Evolutionary conservation across 208 protist genomes (phyloP), one percentile per base, ranked within the genome.

Genomic region (Trypanosoma scelopori): DNA sequence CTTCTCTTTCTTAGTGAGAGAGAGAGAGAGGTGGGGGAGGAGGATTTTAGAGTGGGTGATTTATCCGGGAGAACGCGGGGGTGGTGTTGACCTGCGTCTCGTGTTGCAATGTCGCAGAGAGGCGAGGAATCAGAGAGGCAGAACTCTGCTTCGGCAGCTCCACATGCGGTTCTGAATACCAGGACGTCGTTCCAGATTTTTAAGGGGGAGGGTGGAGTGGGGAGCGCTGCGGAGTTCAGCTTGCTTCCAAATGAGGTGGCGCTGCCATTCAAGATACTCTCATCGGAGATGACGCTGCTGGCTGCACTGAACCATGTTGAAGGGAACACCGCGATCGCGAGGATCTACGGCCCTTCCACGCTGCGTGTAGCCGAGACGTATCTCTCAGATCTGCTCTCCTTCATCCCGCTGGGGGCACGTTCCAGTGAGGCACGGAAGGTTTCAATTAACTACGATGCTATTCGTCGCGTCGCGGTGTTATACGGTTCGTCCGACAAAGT

Each of bases 101-200:
- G 32, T 37, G 9, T 9, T 37, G 32, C 32, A 37, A 37, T 69
- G 63, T 42, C 56, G 11, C 25, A 57, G 11, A 41, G 59, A 73
- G 27, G 39, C 18, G 32, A 49, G 27, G 57, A 51, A 4, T n/a
- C 42, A 52, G 12, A 57, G 13, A 37, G 37, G n/a, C 41, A 64
- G 28, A 20, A 18, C 1, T n/a, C 28, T 9, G 35, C 22, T 3
- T 47, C 18, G 5, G 7, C n/a, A 1, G 27, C 42, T 20, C 37
- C 46, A 32, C 50, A 55, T 35, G 55, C 43, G 27, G 82, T 84
- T 75, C 82, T 94, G 18, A 82, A 69, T 11, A 81, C 80, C n/a
- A 63, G 84, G 9, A 91, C 82, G n/a, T 66, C 90, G 0, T 92
- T 84, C 69, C 90, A 96, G 47, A 78, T 96, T 18, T 96, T 78